Conservation (phyloP, 768 basidiomycete genomes). For the Tulasnella sp. region DNA sequence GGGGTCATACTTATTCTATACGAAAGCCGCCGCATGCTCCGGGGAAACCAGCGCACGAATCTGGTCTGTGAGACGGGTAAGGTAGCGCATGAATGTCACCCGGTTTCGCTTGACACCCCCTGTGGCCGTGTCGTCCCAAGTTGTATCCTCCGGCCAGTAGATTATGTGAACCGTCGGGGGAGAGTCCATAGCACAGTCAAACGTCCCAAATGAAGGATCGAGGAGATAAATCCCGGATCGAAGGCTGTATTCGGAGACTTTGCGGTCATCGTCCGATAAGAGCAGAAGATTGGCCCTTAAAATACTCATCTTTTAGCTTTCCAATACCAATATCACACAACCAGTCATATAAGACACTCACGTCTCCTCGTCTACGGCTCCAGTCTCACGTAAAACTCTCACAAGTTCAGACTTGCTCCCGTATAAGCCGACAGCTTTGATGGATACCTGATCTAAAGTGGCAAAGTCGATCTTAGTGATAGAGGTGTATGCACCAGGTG, state of each 20-base stretch:
- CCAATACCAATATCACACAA: not conserved
- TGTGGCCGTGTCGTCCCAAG: slow-evolving; percentile 41
- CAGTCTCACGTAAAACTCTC: slow-evolving; percentile 33
- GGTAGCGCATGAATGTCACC: slow-evolving; percentile 53
- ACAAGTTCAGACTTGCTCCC: slow-evolving; percentile 44
- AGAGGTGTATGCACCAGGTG: slow-evolving; percentile 42
- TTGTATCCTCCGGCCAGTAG: slow-evolving; percentile 45
- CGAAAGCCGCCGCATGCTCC: slow-evolving; percentile 36
- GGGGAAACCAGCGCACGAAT: slow-evolving; percentile 40
- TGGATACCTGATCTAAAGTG: slow-evolving; percentile 34
- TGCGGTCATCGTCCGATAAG: not conserved
- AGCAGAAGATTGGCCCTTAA: not conserved
- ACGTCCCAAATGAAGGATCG: not conserved
- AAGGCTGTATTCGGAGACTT: not conserved
- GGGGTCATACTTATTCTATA: slow-evolving; percentile 30
- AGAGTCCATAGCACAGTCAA: not conserved
- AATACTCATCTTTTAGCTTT: not conserved
- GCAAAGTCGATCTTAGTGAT: slow-evolving; percentile 50
- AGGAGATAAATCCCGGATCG: slow-evolving; percentile 7
- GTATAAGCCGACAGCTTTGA: slow-evolving; percentile 49
- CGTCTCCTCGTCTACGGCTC: slow-evolving; percentile 33
- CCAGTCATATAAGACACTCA: slow-evolving; percentile 26
- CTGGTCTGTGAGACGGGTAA: slow-evolving; percentile 51
- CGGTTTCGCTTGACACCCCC: slow-evolving; percentile 39
- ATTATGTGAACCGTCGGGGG: slow-evolving; percentile 36